phyloP scores from a whole-genome alignment of 352 stramenopile genomes.

The Globisporangium yorkense region DNA sequence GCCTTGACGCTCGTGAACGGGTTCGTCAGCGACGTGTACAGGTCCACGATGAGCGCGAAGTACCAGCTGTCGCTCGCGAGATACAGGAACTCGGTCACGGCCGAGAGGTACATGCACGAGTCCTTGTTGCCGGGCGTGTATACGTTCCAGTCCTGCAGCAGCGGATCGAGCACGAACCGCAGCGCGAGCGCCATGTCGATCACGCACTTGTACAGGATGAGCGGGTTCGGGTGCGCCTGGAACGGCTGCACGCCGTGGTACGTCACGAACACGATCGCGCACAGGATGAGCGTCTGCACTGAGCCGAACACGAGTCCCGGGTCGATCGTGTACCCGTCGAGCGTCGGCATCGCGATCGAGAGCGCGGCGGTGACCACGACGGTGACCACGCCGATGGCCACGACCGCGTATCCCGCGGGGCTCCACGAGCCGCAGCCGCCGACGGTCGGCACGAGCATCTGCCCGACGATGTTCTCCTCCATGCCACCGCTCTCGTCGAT shows the following conservation, averaged over 20 bases:
- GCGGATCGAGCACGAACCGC: conserved; percentile 66
- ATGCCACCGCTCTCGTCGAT: conserved; percentile 71
- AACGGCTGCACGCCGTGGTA: conserved; percentile 75
- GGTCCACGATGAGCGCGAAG: conserved; percentile 71
- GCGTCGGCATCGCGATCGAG: conserved; percentile 21
- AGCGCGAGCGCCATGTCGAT: conserved; percentile 66
- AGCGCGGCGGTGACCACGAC: conserved; percentile 34
- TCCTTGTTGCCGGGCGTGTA: conserved; percentile 23
- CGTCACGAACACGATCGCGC: conserved; percentile 66
- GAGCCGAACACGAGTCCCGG: conserved; percentile 70
- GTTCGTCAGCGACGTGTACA: conserved; percentile 75
- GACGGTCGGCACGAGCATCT: conserved; percentile 49
- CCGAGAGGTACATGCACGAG: conserved; percentile 58
- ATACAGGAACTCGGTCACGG: conserved; percentile 72
- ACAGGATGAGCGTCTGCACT: conserved; percentile 64
- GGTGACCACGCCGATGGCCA: conserved; percentile 31
- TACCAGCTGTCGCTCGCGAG: conserved; percentile 80
- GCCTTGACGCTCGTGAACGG: conserved; percentile 79
- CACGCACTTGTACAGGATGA: conserved; percentile 83
- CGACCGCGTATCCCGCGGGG: conserved; percentile 35
- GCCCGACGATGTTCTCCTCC: conserved; percentile 39
- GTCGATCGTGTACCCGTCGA: conserved; percentile 88
- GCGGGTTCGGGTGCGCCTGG: conserved; percentile 71
- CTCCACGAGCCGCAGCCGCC: conserved; percentile 40
- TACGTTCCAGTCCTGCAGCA: conserved; percentile 43